phyloP scores from a whole-genome alignment of 345 rosid genomes.

The Kandelia obovata region DNA sequence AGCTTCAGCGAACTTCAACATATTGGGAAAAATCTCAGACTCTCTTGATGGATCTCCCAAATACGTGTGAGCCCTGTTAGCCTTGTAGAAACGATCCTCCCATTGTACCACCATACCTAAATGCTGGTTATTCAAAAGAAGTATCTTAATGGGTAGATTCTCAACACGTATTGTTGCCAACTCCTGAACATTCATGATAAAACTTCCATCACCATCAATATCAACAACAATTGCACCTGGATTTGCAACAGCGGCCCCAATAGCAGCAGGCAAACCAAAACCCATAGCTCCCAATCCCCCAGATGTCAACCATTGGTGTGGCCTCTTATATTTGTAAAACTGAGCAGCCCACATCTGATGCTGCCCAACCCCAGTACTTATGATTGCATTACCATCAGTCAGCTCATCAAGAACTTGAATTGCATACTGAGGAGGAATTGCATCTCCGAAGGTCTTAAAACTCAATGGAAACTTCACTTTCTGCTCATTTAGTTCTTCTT shows the following conservation, averaged over 20 bases:
- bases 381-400: conserved; percentile 75
- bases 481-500: conserved; percentile 66
- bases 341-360: conserved; percentile 99
- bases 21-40: conserved; percentile 75
- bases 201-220: conserved; percentile 97
- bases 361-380: conserved; percentile 95
- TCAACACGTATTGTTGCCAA: conserved; percentile 81
- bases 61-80: conserved; percentile 87
- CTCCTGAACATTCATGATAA: conserved; percentile 93
- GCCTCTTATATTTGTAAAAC: conserved; percentile 80
- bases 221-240: conserved; percentile 82
- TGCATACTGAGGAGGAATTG: conserved; percentile 90
- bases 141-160: conserved; percentile 77
- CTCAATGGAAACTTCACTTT: conserved; percentile 60
- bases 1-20: conserved; percentile 80
- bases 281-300: conserved; percentile 99
- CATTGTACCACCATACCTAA: conserved; percentile 95
- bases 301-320: conserved; percentile 90
- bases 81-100: conserved; percentile 94
- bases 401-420: conserved; percentile 85
- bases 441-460: conserved; percentile 82
- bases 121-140: conserved; percentile 87
- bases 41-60: conserved; percentile 74
- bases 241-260: conserved; percentile 95
- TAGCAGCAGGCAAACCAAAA: conserved; percentile 93